A percentile compares a stretch with the other conserved stretches of the same genome.
Conservation (phyloP, 495 filamentous ascomycete species). For the Tetracladium setigerum region DNA sequence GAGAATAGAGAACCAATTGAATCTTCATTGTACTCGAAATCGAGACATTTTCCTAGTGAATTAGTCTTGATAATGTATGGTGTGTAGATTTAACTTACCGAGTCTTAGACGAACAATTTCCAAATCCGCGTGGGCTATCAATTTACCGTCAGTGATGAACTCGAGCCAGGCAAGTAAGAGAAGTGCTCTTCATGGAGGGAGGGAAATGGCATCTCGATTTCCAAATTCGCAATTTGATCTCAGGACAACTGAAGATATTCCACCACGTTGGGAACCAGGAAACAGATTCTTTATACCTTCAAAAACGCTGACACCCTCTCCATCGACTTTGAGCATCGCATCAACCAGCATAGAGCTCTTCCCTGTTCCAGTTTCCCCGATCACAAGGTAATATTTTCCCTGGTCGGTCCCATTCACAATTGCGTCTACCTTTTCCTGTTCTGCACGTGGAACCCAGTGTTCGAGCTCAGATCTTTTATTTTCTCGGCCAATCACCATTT, state of each 20-base stretch:
- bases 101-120: constrained; percentile 71
- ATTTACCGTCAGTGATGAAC: too few relatives aligned
- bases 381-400: constrained; percentile 87
- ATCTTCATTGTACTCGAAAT: constrained; percentile 34
- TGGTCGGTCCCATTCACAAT: constrained; percentile 62
- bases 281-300: constrained; percentile 33
- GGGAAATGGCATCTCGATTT: too few relatives aligned
- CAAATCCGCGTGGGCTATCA: constrained; percentile 64
- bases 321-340: constrained; percentile 85
- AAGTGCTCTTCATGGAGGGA: too few relatives aligned
- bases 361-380: constrained; percentile 95
- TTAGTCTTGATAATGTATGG: not conserved
- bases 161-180: too few relatives aligned
- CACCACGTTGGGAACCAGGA: too few relatives aligned
- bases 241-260: too few relatives aligned
- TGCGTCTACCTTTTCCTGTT: constrained; percentile 69
- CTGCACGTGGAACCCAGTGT: constrained; percentile 75
- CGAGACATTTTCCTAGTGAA: not conserved
- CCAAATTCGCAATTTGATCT: too few relatives aligned
- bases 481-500: constrained; percentile 63
- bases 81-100: constrained; percentile 36
- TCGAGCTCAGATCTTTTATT: constrained; percentile 45
- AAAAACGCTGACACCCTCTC: constrained; percentile 85
- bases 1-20: constrained; percentile 72
- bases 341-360: constrained; percentile 96